Percentiles rank a stretch among this genome's conserved stretches.
Conservation (phyloP, 371 early-diverging fungal species). For the Mucor sp. region DNA sequence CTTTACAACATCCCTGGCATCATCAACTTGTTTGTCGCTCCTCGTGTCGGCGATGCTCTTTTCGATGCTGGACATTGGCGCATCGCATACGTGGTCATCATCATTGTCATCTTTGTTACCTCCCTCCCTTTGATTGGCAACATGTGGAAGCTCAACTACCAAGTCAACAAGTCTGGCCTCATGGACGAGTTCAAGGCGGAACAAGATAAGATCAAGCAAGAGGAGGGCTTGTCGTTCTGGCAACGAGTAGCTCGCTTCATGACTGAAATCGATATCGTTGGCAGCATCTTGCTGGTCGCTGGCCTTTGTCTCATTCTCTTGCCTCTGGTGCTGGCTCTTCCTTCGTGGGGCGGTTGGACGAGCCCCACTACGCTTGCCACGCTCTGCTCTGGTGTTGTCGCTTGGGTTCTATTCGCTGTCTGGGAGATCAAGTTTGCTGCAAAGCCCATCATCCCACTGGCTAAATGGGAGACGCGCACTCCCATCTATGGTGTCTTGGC, state of each 20-base stretch:
- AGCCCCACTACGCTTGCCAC: slow-evolving; percentile 23
- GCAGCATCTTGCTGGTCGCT: slow-evolving; percentile 42
- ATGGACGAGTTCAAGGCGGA: slow-evolving; percentile 10
- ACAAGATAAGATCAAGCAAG: background rate
- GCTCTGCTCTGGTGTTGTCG: slow-evolving; percentile 24
- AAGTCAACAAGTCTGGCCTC: slow-evolving; percentile 16
- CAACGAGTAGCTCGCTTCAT: slow-evolving; percentile 30
- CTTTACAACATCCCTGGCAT: slow-evolving; percentile 34
- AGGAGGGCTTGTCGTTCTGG: background rate
- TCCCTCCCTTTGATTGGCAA: slow-evolving; percentile 19
- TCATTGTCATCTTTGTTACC: slow-evolving; percentile 17
- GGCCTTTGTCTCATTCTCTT: slow-evolving; percentile 43
- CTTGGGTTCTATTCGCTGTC: slow-evolving; percentile 27
- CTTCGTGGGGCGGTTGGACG: slow-evolving; percentile 47
- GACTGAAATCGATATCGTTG: slow-evolving; percentile 49
- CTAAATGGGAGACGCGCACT: too few species aligned
- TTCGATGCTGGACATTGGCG: slow-evolving; percentile 22
- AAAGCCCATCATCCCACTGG: too few species aligned
- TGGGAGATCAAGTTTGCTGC: too few species aligned
- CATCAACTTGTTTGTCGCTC: slow-evolving; percentile 33
- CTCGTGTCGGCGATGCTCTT: slow-evolving; percentile 22
- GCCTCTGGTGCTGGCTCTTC: slow-evolving; percentile 44
- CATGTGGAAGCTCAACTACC: slow-evolving; percentile 18
- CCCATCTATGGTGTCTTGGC: too few species aligned
- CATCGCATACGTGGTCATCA: slow-evolving; percentile 27